Percentiles rank a stretch among this genome's conserved stretches.
These are phyloP conservation scores for Podospora anserina DNA, from an alignment of 495 filamentous ascomycete species.

Conservation along the genomic window DNA sequence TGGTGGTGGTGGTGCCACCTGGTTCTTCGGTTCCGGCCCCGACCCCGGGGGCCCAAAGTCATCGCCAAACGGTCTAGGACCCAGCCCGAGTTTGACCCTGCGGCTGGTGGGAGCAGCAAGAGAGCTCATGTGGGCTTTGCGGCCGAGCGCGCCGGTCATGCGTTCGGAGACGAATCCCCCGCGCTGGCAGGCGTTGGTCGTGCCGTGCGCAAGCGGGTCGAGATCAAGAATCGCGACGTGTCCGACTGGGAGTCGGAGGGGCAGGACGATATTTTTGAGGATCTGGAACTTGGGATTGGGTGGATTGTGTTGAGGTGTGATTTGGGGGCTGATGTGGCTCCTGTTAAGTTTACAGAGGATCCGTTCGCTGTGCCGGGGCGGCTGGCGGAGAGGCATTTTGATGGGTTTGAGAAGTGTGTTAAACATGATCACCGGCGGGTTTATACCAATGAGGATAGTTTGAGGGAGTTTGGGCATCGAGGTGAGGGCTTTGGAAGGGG, in stretches of 20 bases:
- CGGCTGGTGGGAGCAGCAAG: neutral
- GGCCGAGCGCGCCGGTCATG: too few relatives aligned
- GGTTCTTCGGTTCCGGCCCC: too few relatives aligned
- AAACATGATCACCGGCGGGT: neutral
- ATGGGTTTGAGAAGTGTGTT: neutral
- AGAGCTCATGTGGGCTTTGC: neutral
- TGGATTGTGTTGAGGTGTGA: neutral
- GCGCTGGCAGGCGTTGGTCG: neutral
- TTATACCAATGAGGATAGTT: neutral
- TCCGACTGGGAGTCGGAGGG: neutral
- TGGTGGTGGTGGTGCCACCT: too few relatives aligned
- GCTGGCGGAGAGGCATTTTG: neutral
- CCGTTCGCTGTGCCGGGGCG: neutral
- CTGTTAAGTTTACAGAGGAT: neutral
- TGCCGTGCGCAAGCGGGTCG: neutral
- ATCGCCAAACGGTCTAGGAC: too few relatives aligned
- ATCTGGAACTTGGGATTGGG: neutral
- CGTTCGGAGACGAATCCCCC: neutral
- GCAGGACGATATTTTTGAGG: neutral
- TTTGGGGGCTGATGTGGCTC: neutral
- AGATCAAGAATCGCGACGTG: neutral
- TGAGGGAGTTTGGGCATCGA: neutral
- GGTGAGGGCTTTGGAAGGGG: neutral
- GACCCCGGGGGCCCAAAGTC: too few relatives aligned
- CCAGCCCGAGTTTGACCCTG: neutral